These are phyloP conservation scores for Calonectria pteridis DNA, from an alignment of 2,329 filamentous ascomycete species.

Conservation along the genomic window DNA sequence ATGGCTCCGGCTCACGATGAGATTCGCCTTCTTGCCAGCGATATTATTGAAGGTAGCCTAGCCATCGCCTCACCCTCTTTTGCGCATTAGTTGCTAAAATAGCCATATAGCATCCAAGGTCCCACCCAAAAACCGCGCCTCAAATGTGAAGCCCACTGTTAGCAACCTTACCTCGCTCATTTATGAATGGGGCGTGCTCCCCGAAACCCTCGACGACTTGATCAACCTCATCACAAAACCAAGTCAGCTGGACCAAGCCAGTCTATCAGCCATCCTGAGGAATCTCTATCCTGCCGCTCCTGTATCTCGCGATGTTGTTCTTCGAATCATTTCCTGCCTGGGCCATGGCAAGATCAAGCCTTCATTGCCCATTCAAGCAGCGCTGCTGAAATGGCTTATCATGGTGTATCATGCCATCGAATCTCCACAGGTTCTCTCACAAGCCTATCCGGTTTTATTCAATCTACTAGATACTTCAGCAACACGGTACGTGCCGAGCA, in stretches of 20 bases:
- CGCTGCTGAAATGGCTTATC: conserved; percentile 82
- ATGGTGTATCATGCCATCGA: conserved; percentile 80
- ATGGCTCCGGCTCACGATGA: conserved; percentile 49
- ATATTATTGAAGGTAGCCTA: conserved; percentile 51
- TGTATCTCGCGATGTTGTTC: conserved; percentile 70
- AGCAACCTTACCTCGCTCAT: conserved; percentile 72
- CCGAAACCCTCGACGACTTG: conserved; percentile 70
- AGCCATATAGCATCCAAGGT: conserved; percentile 64
- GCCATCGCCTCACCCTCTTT: neutral
- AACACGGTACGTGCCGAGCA: conserved; percentile 66
- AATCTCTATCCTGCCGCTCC: conserved; percentile 80
- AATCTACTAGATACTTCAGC: conserved; percentile 85
- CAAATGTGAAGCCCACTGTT: conserved; percentile 72
- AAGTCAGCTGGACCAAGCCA: conserved; percentile 81
- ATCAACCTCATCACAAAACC: conserved; percentile 76
- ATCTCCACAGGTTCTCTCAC: conserved; percentile 71
- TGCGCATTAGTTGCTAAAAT: neutral
- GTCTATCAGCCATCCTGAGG: conserved; percentile 75
- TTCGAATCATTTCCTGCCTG: conserved; percentile 78
- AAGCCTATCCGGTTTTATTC: conserved; percentile 82
- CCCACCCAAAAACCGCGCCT: conserved; percentile 74
- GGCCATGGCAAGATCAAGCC: conserved; percentile 84
- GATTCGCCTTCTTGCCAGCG: conserved; percentile 51
- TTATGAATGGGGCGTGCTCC: conserved; percentile 76
- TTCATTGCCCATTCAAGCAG: conserved; percentile 75